Evolutionary conservation across 371 early-diverging fungal species (phyloP), one percentile per base, ranked within the genome.

Genomic region (Mucor plumbeus): DNA sequence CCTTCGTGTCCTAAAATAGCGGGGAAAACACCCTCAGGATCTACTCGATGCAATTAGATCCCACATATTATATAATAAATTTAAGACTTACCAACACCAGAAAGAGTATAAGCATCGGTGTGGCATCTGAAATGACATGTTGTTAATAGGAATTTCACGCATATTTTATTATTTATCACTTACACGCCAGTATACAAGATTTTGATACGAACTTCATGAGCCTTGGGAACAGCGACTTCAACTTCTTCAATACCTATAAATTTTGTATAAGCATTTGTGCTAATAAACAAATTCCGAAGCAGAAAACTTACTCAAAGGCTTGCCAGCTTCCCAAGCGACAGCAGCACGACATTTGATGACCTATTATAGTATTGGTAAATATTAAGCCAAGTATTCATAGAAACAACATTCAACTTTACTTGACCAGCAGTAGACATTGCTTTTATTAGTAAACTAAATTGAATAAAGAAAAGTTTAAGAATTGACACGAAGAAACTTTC

Each of bases 1-100:
- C 97, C 97, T 82, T 98, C 98, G 80, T 98, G 98, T 59, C 98
- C 99, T 55, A 97, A 83, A 73, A 98, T 96, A 58, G 85, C 85
- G 6, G 98, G 98, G 85, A 95, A 97, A 7, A 91, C 85, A 55
- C 97, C 97, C 74, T 95, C 93, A 15, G 93, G 84, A 71, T 95
- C 94, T 88, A 71, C 44, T 34, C 34, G 13, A 17, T 50, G 19
- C 26, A 44, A 38, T 19, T 21, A 14, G 19, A 11, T 21, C 10
- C 10, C 8, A 9, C 48, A 4, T 47, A 1, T 11, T 31, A 0
- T 31, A 10, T 53, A 7, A 13, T 1, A 31, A 0, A 53, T 13
- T 21, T 10, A 11, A 21, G 7, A 31, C 73, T 68, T 83, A 90
- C 90, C 94, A 68, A 86, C 77, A 59, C 98, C 99, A 21, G 94